Evolutionary conservation across 2,329 filamentous ascomycete genomes (phyloP).

Genomic region (Alternaria sp.): DNA sequence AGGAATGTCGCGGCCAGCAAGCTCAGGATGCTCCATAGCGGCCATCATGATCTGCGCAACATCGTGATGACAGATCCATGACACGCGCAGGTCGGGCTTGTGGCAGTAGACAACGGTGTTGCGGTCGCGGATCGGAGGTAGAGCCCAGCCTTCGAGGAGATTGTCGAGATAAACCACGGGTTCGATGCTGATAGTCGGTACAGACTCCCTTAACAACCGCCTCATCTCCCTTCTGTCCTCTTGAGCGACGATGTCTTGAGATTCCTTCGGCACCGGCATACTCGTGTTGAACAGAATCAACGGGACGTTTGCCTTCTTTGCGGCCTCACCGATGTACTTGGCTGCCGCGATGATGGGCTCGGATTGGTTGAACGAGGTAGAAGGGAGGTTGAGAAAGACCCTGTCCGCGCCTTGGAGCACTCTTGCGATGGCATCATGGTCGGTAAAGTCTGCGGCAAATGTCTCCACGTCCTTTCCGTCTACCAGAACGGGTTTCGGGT

Average conservation of each 20-base stretch:
- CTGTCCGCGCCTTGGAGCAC: slow-evolving; percentile 25
- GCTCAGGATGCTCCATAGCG: slow-evolving; percentile 39
- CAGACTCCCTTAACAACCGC: slow-evolving; percentile 39
- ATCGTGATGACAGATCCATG: slow-evolving; percentile 52
- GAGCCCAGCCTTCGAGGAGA: slow-evolving; percentile 49
- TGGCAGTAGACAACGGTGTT: slow-evolving; percentile 50
- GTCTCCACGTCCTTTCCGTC: slow-evolving; percentile 24
- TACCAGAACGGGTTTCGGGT: slow-evolving; percentile 21
- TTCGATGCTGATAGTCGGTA: slow-evolving; percentile 42
- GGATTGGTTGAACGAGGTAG: slow-evolving; percentile 36
- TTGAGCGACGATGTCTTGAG: slow-evolving; percentile 36
- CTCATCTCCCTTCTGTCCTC: slow-evolving; percentile 42
- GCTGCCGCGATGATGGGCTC: slow-evolving; percentile 32
- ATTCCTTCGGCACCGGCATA: slow-evolving; percentile 32
- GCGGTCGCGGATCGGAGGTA: slow-evolving; percentile 43
- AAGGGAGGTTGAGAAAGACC: slow-evolving; percentile 38
- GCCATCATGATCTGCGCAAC: slow-evolving; percentile 50
- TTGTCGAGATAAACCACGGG: slow-evolving; percentile 51
- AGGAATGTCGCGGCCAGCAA: slow-evolving; percentile 45
- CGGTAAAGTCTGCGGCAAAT: slow-evolving; percentile 29
- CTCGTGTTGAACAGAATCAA: slow-evolving; percentile 40
- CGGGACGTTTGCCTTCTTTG: slow-evolving; percentile 19
- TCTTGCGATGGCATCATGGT: slow-evolving; percentile 16
- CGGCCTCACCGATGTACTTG: slow-evolving; percentile 23
- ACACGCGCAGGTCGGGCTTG: slow-evolving; percentile 46